Evolutionary conservation across 2,329 filamentous ascomycete species (phyloP), one percentile per base, ranked within the genome.

Genomic region (Ophiostoma montium): DNA sequence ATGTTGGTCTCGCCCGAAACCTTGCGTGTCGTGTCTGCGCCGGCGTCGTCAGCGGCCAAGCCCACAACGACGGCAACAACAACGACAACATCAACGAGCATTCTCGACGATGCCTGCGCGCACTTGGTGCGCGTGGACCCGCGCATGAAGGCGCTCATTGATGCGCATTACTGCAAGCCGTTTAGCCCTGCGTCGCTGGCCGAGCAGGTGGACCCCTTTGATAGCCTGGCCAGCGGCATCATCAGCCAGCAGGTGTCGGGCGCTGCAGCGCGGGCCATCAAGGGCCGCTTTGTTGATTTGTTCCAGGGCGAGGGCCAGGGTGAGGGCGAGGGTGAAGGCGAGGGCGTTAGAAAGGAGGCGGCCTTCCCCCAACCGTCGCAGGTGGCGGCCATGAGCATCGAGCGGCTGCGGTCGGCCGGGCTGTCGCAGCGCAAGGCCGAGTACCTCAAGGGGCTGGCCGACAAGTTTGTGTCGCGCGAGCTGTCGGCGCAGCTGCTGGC

Each of bases 231-330:
- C 35, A 89, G 83, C 63, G 84, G 88, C 47, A 95, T 98, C 61
- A 94, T 96, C 58, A 88, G 86, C 48, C 92, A 96, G 66, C 92
- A 98, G 68, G 90, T 98, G 18, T 95, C 88, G 1, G 88, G 90
- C 16, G 87, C 88, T 6, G 92, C 92, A 1, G 92, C 92, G 12
- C 83, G 78, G 56, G 85, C 85, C 6, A 96, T 98, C 67, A 89
- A 90, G 63, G 76, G 75, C 46, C 90, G 86, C 55, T 95, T 95
- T 62, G 67, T 94, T 18, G 72, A 69, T 1, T 67, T 95, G 6
- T 95, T 95, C 2, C 15, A 15, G 16, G 58, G 60, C 41, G 49
- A 10, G 2, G 39, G 4, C 3, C 45, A 27, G 16, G 38, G n/a
- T n/a, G n/a, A n/a, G n/a, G n/a, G n/a, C n/a, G n/a, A n/a, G n/a